These are phyloP conservation scores for Lipomyces starkeyi DNA, from an alignment of 805 yeast species.

Conservation along the genomic window DNA sequence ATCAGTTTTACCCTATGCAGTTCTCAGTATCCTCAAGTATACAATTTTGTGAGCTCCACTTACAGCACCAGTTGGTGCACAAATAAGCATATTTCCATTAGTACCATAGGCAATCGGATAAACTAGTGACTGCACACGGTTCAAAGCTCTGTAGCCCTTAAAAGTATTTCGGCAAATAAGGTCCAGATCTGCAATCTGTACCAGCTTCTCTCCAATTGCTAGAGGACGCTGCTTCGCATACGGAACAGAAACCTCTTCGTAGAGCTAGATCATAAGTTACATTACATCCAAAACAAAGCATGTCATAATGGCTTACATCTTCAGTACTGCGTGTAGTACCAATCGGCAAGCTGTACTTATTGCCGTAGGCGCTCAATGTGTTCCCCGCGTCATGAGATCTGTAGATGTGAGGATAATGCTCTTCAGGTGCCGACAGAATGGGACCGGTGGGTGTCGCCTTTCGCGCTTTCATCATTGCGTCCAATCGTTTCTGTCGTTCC, in stretches of 20 bases:
- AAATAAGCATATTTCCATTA: constrained; percentile 91
- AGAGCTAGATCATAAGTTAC: constrained; percentile 52
- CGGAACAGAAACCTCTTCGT: constrained; percentile 88
- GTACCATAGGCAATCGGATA: constrained; percentile 92
- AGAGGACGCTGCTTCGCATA: constrained; percentile 59
- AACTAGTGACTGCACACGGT: constrained; percentile 88
- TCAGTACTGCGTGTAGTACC: constrained; percentile 64
- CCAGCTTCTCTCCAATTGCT: constrained; percentile 52
- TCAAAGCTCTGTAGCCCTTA: constrained; percentile 73
- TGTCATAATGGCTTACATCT: constrained; percentile 20
- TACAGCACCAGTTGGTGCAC: constrained; percentile 95
- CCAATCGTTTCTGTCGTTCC: constrained; percentile 39
- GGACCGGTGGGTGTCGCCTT: constrained; percentile 33
- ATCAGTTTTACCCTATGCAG: constrained; percentile 77
- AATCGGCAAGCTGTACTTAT: constrained; percentile 74
- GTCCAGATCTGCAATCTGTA: constrained; percentile 70
- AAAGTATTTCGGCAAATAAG: constrained; percentile 83
- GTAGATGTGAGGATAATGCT: constrained; percentile 85
- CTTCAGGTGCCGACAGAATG: constrained; percentile 43
- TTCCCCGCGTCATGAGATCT: constrained; percentile 70
- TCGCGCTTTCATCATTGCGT: constrained; percentile 38
- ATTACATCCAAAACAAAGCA: constrained; percentile 44
- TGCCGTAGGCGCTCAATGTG: constrained; percentile 79
- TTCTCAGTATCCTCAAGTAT: not conserved
- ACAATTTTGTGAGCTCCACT: constrained; percentile 3